Percentiles rank a stretch among this genome's conserved stretches.
Evolutionary conservation across 257 asterid genomes (phyloP).

Genomic region (Vinca minor): DNA sequence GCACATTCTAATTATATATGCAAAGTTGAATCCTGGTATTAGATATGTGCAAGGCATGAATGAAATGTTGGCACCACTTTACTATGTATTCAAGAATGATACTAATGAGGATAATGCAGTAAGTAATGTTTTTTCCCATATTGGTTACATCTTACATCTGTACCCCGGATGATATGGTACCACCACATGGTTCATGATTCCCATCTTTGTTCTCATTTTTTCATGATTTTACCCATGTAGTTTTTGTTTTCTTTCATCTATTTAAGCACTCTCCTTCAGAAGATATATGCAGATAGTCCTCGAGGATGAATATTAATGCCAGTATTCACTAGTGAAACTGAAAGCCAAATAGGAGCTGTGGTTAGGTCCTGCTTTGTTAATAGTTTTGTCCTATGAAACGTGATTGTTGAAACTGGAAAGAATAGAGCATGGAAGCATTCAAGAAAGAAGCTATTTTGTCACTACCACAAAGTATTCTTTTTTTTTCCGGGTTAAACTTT

Average conservation of each 20-base stretch:
- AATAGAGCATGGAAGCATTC: background rate
- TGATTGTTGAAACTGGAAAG: too few species aligned
- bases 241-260: background rate
- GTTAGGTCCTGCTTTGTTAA: background rate
- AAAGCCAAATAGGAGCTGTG: background rate
- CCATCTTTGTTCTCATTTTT: background rate
- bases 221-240: too few species aligned
- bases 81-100: slow-evolving; percentile 67
- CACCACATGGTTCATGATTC: background rate
- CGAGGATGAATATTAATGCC: background rate
- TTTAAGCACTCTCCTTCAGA: background rate
- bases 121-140: slow-evolving; percentile 23
- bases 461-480: too few species aligned
- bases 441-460: too few species aligned
- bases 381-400: background rate
- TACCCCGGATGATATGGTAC: background rate
- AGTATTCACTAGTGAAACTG: too few species aligned
- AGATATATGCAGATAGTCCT: background rate
- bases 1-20: slow-evolving; percentile 64
- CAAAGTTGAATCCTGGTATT: slow-evolving; percentile 94
- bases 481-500: background rate
- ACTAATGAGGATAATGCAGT: slow-evolving; percentile 69
- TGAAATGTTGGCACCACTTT: slow-evolving; percentile 86
- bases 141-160: background rate
- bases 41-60: slow-evolving; percentile 99